Evolutionary conservation across 106 monocot species (phyloP).

Genomic region (Platanthera guangdongensis): DNA sequence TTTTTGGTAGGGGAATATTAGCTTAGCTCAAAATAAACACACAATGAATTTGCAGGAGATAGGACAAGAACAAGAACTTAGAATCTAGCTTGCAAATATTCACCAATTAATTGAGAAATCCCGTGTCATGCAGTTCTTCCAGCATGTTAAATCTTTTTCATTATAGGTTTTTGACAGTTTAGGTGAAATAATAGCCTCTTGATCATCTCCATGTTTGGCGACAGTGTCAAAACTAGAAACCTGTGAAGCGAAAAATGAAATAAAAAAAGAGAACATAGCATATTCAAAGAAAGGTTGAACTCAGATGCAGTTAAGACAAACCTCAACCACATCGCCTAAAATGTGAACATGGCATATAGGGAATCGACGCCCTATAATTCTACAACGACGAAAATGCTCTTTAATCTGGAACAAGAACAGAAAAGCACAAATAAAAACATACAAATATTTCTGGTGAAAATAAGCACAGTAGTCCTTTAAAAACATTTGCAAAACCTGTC

Average conservation of each 20-base stretch:
- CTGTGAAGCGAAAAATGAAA: slow-evolving; percentile 21
- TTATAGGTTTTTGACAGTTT: slow-evolving; percentile 21
- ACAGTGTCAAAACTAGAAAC: slow-evolving; percentile 79
- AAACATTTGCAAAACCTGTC: slow-evolving; percentile 40
- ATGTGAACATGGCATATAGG: slow-evolving; percentile 67
- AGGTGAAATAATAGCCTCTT: slow-evolving; percentile 10
- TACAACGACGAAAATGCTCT: slow-evolving; percentile 36
- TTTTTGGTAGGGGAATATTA: neutral
- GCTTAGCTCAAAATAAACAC: neutral
- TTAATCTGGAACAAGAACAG: slow-evolving; percentile 46
- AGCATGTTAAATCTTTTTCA: slow-evolving; percentile 38
- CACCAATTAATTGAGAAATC: slow-evolving; percentile 96
- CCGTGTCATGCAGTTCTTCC: slow-evolving; percentile 62
- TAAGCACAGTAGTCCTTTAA: neutral
- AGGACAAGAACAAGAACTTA: neutral
- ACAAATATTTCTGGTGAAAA: neutral
- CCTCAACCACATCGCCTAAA: slow-evolving; percentile 49
- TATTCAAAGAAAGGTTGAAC: neutral
- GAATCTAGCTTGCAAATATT: neutral
- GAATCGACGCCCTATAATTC: slow-evolving; percentile 53
- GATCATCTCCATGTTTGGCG: slow-evolving; percentile 16
- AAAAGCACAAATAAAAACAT: slow-evolving; percentile 1
- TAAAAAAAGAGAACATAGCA: neutral
- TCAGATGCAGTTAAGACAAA: slow-evolving; percentile 20
- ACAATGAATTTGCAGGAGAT: neutral